Conservation (phyloP, 306 rosid genomes). For the Gastrolobium bilobum region DNA sequence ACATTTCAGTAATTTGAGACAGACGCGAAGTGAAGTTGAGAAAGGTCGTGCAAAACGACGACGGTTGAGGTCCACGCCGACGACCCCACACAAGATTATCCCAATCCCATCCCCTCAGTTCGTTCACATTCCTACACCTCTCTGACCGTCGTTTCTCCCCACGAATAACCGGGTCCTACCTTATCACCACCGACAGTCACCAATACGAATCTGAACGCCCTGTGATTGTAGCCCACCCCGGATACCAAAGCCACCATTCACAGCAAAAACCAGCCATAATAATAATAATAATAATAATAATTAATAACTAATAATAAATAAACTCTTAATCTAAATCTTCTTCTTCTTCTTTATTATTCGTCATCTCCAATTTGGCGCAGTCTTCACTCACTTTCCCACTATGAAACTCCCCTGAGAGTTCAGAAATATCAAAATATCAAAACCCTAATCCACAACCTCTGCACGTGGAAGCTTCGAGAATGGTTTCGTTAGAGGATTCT, state of each 20-base stretch:
- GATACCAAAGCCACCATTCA: conserved; percentile 51
- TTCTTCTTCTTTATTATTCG: conserved; percentile 19
- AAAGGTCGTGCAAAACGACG: conserved; percentile 50
- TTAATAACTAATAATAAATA: conserved; percentile 10
- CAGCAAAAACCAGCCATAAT: conserved; percentile 52
- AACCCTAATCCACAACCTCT: conserved; percentile 11
- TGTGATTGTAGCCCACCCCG: conserved; percentile 7
- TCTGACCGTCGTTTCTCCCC: conserved; percentile 46
- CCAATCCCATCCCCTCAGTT: conserved; percentile 5
- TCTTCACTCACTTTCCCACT: conserved; percentile 34
- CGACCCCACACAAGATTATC: conserved; percentile 45
- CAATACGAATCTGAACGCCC: conserved; percentile 10
- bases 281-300: conserved; percentile 30
- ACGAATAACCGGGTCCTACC: conserved; percentile 31
- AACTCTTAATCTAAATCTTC: background rate
- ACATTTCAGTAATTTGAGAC: conserved; percentile 25
- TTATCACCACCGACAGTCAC: conserved; percentile 54
- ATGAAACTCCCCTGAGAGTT: conserved; percentile 48
- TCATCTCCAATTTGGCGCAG: conserved; percentile 45
- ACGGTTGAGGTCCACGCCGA: conserved; percentile 44
- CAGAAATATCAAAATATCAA: background rate
- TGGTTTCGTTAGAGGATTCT: conserved; percentile 90
- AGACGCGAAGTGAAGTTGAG: background rate
- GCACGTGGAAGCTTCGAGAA: conserved; percentile 40
- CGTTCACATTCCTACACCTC: conserved; percentile 44